phyloP scores from a whole-genome alignment of 2,329 filamentous ascomycete genomes.

The Aspergillus amoenus region DNA sequence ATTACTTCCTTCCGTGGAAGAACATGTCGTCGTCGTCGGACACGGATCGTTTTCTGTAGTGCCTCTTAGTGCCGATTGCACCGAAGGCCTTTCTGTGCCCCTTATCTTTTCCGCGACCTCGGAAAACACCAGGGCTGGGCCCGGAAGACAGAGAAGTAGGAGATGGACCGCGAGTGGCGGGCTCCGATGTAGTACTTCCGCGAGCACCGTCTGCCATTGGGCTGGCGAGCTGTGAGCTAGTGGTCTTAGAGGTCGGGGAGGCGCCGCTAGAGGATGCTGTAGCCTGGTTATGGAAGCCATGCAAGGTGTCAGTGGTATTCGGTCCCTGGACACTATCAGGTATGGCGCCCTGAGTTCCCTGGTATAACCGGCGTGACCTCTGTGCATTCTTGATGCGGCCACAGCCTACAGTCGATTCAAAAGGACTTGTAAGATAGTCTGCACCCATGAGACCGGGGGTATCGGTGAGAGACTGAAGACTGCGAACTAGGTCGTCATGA shows the following conservation, averaged over 20 bases:
- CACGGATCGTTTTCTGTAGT: conserved; percentile 13
- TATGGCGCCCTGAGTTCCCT: conserved; percentile 11
- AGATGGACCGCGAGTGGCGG: conserved; percentile 19
- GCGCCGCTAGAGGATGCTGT: conserved; percentile 13
- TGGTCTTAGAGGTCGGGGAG: conserved; percentile 18
- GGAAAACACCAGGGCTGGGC: conserved; percentile 17
- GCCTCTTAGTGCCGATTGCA: conserved; percentile 17
- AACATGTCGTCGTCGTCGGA: conserved; percentile 20
- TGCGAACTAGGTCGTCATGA: conserved; percentile 20
- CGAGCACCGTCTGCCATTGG: conserved; percentile 11
- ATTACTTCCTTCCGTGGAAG: conserved; percentile 5
- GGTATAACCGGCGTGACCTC: conserved; percentile 24
- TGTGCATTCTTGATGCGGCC: conserved; percentile 17
- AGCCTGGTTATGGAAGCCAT: conserved; percentile 7
- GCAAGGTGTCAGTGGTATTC: conserved; percentile 8
- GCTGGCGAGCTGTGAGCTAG: conserved; percentile 14
- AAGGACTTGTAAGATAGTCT: conserved; percentile 10
- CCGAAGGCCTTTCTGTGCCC: conserved; percentile 6
- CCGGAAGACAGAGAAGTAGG: conserved; percentile 19
- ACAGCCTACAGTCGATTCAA: conserved; percentile 8
- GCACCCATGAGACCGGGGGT: conserved; percentile 5
- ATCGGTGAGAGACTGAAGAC: conserved; percentile 21
- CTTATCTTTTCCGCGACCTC: conserved; percentile 11
- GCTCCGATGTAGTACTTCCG: conserved; percentile 14
- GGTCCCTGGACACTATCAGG: conserved; percentile 5